Base-by-base conservation (phyloP, 1,284 basidiomycete genomes). In the Marasmius sp. region DNA sequence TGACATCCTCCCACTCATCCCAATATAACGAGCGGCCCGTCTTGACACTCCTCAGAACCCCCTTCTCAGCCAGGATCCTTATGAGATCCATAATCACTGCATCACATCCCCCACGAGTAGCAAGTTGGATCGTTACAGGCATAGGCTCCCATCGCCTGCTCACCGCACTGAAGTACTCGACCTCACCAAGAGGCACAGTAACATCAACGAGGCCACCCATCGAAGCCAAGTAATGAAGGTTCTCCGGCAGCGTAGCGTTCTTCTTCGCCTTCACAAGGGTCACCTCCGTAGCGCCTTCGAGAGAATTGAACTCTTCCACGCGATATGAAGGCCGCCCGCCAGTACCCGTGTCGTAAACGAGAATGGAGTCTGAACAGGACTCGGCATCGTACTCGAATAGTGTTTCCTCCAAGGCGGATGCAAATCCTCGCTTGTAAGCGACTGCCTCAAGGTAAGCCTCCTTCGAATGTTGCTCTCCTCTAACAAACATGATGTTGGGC, bases 181-280 rank as follows among this genome's bases (percentile, higher is more conserved):
- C 73, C 62, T 77, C 71, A 4, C 75, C 75, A 57, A 77, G 60
- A 1, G 75, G 75, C n/a, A 77, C 63, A 6, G 73, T 75, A 8
- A 75, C 64, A 59, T 77, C 75, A 27, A 75, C 74, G 36, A 76
- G 63, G 34, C 71, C 74, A 7, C 65, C 75, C 74, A 75, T 75
- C 34, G 75, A 74, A 16, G 71, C 71, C 8, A 77, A 33, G 54
- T 70, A 74, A 51, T 71, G 71, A 59, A 75, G 71, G 55, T 69
- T 74, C 49, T 75, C 71, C 6, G 69, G 66, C 6, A 68, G 47
- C 48, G 67, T 67, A 0, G 68, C 52, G 1, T 60, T 60, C 1
- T 57, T 59, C 8, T 62, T 60, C 3, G 68, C 61, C 2, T 66
- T 59, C 1, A 68, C 68, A 5, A 75, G 65, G 4, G 73, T 57